Conservation (phyloP, 2,329 filamentous ascomycete genomes). For the Diplocarpon mali region DNA sequence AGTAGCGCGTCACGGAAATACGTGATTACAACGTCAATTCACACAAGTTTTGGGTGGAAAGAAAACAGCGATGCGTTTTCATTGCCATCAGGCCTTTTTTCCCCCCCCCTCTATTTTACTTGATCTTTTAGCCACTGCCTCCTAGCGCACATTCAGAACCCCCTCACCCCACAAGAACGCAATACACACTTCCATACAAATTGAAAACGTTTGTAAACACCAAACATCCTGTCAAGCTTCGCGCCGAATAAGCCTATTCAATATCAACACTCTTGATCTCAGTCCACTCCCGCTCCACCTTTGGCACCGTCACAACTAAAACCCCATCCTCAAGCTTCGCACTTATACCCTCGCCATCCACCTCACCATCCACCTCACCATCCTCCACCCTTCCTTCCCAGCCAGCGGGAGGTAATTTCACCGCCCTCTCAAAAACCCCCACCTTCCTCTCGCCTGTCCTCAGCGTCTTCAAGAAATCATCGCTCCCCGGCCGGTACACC, state of each 20-base stretch:
- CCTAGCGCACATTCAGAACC: neutral
- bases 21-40: too few relatives aligned
- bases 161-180: constrained; percentile 4
- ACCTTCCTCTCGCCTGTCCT: constrained; percentile 54
- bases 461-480: constrained; percentile 54
- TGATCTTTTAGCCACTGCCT: constrained; percentile 5
- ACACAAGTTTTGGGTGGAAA: too few relatives aligned
- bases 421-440: constrained; percentile 61
- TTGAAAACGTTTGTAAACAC: too few relatives aligned
- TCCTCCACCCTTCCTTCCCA: constrained; percentile 15
- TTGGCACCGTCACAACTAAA: constrained; percentile 65
- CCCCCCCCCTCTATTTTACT: constrained; percentile 12
- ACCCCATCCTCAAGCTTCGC: constrained; percentile 74
- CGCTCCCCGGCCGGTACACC: constrained; percentile 59
- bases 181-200: neutral
- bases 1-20: too few relatives aligned
- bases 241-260: constrained; percentile 22
- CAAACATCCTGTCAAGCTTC: too few relatives aligned
- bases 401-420: constrained; percentile 45
- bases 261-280: constrained; percentile 51
- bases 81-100: constrained; percentile 22
- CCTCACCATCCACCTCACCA: constrained; percentile 40
- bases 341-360: constrained; percentile 57
- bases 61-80: constrained; percentile 3
- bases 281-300: constrained; percentile 55